These are phyloP conservation scores for Beauveria pseudobassiana DNA, from an alignment of 2,329 filamentous ascomycete genomes.

Conservation along the genomic window DNA sequence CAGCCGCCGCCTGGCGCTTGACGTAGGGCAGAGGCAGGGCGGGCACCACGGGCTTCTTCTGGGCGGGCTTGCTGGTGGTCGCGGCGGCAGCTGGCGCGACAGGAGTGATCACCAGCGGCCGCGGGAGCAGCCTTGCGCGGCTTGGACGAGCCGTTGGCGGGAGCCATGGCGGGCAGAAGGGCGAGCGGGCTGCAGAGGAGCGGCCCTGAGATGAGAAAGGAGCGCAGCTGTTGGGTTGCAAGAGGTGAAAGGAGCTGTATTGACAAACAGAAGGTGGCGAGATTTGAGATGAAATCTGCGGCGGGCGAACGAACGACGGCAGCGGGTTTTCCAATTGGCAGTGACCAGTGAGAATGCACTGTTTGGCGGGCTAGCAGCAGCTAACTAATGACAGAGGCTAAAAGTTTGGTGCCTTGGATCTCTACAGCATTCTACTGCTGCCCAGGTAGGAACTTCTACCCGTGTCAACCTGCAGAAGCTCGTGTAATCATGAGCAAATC, in stretches of 20 bases:
- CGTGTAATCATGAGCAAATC: too few relatives aligned
- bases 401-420: neutral
- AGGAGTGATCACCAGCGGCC: neutral
- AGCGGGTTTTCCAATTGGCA: neutral
- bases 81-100: constrained; percentile 7
- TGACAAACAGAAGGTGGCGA: neutral
- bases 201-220: constrained; percentile 3
- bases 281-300: constrained; percentile 10
- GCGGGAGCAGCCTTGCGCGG: constrained; percentile 22
- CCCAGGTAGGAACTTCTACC: too few relatives aligned
- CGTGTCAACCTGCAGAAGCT: too few relatives aligned
- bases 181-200: constrained; percentile 8
- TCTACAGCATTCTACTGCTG: neutral
- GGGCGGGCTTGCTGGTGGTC: constrained; percentile 16
- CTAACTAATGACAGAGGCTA: neutral
- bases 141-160: constrained; percentile 24
- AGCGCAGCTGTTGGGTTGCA: neutral
- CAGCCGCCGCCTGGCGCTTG: constrained; percentile 30
- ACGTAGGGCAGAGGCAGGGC: constrained; percentile 32
- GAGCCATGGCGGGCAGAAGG: constrained; percentile 12
- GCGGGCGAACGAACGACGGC: neutral
- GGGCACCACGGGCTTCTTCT: constrained; percentile 27
- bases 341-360: neutral
- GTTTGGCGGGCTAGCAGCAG: neutral
- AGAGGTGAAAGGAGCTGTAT: neutral